Evolutionary conservation across 108 stramenopile genomes (phyloP), one percentile per base, ranked within the genome.

Genomic region (Cyclotella cryptica): DNA sequence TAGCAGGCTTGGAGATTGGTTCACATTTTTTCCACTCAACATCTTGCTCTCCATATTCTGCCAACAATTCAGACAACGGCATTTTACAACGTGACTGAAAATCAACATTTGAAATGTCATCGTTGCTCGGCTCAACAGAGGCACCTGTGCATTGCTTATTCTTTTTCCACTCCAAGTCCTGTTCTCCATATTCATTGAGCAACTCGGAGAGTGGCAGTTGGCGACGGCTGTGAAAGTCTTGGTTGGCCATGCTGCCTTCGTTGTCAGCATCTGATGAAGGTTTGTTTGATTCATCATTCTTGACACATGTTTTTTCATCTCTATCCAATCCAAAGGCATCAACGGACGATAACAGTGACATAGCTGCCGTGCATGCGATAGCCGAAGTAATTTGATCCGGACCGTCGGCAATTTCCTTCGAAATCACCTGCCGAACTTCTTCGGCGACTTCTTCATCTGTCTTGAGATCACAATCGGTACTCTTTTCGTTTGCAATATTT

Each of bases 21-120:
- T 77, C 15, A 40, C n/a, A 12, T 40, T 62, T 15, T 26, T 87
- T 85, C 88, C 86, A 95, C 73, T 95, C 68, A 26, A 69, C 78
- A 82, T 95, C 94, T 65, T 84, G 77, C 58, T 90, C 82, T 45
- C 92, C 94, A 64, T 90, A 93, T 26, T 92, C 92, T 19, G 78
- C 78, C 66, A 93, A 58, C 17, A 95, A 66, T 12, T 87, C 84
- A 18, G 81, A 66, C 57, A 89, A 49, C 5, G 83, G 79, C 70
- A 74, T 59, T 57, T 65, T 46, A 14, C 60, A 52, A 17, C 76
- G 67, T 58, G 66, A 64, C 44, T 42, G 45, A 55, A 84, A 78
- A 29, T 84, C 68, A 39, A 45, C 42, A 58, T 62, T 63, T 59
- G 79, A 43, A 43, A 71, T 71, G 42, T 44, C 28, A 46, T 30